Evolutionary conservation across 306 rosid species (phyloP), one percentile per base, ranked within the genome.

Genomic region (Biancaea sappan): DNA sequence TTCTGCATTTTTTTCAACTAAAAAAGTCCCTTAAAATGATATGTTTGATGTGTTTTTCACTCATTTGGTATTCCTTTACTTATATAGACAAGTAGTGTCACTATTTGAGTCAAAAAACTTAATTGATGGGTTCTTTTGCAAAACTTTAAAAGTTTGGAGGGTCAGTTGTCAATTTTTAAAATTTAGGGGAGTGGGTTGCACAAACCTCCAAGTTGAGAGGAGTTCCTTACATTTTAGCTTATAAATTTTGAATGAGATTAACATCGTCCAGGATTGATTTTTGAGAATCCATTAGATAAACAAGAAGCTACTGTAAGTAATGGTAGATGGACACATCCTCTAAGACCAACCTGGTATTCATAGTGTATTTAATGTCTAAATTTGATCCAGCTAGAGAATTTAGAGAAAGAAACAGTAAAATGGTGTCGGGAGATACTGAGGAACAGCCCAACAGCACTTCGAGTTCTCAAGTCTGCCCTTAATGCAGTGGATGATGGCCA

Each of bases 401-500:
- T 94, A 47, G 98, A 88, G 85, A 80, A 86, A 86, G 98, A 94
- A 83, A 91, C 96, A 4, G 66, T 90, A 51, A 90, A 94, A 80
- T 94, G 97, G 96, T 90, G 97, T 53, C 75, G 95, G 43, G 93
- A 91, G 86, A 90, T 91, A 51, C 80, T 91, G 69, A 83, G 96
- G 79, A 94, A 91, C 80, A 94, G 96, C 74, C 97, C 97, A 25
- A 91, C 96, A 14, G 95, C 98, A 13, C 80, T 94, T 60, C 90
- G 96, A 37, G 87, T 94, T 77, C 85, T 94, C 63, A 90, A 94
- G 78, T 85, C 92, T 15, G 90, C 97, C 81, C 90, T 94, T 74
- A 91, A 91, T 76, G 97, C 96, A 7, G 95, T 88, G 22, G 97
- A 91, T 67, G 97, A 94, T 31, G 97, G 98, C 18, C 97, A 94